Base-by-base conservation (phyloP, 2,329 filamentous ascomycete genomes). In the Aschersonia sp. region DNA sequence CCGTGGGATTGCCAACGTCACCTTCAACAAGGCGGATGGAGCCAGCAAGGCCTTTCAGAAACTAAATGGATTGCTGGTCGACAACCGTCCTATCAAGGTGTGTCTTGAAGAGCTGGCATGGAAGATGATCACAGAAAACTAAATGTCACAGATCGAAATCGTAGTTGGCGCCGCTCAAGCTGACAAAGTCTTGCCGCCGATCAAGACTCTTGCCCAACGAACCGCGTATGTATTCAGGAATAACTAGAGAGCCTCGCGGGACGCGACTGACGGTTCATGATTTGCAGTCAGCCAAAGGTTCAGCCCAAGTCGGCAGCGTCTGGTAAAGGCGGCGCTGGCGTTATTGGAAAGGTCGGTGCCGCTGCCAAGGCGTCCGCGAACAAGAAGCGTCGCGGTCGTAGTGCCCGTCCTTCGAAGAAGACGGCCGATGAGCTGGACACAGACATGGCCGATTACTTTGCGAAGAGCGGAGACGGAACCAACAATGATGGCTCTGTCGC, bases 381-480 rank as follows among this genome's bases (percentile, higher is more conserved):
- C 57, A 75, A 75, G 65, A 76, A 73, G 62, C 71, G 74, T 49
- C 71, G 71, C 52, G 65, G 62, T 42, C 80, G 81, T 56, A 83
- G 71, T 59, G 71, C 75, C 54, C 78, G 83, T 58, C 74, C 83
- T 55, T 69, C 81, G 59, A 73, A 94, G 71, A 97, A 97, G 85
- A 94, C 88, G 0, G 81, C 84, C 1, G 90, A 95, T 63, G 89
- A 98, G 70, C 80, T 98, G 30, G 92, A 98, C 64, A 88, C 87
- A 5, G 92, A 98, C 66, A 98, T 98, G 92, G 82, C 80, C 22
- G 92, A 97, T 66, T 98, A 98, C 71, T 97, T 94, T 63, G 79
- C 67, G 50, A 57, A 58, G 35, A 61, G 68, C 54, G 69, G 64
- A 46, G 70, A 70, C 54, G 69, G 66, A 47, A 68, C 63, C 50